Conservation (phyloP, 495 filamentous ascomycete genomes). For the Podospora tetraspora region DNA sequence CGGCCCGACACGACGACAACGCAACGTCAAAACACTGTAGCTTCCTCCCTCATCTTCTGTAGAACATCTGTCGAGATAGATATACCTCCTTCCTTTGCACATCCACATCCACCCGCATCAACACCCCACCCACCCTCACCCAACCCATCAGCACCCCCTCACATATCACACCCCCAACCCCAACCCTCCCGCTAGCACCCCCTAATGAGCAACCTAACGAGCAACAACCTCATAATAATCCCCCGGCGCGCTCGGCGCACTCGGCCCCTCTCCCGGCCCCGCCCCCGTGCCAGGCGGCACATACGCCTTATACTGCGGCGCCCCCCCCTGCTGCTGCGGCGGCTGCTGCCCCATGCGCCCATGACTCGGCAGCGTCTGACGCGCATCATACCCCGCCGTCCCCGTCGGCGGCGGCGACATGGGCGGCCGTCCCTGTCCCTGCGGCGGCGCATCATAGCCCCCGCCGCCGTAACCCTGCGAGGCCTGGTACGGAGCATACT, state of each 20-base stretch:
- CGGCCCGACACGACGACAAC: not conserved
- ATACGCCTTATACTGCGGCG: constrained; percentile 34
- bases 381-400: constrained; percentile 35
- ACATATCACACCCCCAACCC: not conserved
- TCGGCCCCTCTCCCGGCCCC: constrained; percentile 9
- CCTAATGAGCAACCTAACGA: constrained; percentile 20
- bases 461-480: constrained; percentile 27
- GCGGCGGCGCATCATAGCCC: constrained; percentile 32
- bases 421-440: constrained; percentile 33
- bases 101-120: not conserved
- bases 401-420: constrained; percentile 39
- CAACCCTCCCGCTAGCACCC: not conserved
- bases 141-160: no score
- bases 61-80: not conserved
- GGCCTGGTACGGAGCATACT: not conserved
- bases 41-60: not conserved
- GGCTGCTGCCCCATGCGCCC: not conserved
- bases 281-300: constrained; percentile 22
- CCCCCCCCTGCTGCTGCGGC: not conserved
- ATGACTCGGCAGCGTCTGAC: constrained; percentile 39
- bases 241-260: constrained; percentile 22
- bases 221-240: constrained; percentile 27
- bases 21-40: not conserved
- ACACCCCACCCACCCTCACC: not conserved
- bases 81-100: not conserved